Evolutionary conservation across 805 yeast genomes (phyloP).

Genomic region (Wickerhamomyces rabaulensis): DNA sequence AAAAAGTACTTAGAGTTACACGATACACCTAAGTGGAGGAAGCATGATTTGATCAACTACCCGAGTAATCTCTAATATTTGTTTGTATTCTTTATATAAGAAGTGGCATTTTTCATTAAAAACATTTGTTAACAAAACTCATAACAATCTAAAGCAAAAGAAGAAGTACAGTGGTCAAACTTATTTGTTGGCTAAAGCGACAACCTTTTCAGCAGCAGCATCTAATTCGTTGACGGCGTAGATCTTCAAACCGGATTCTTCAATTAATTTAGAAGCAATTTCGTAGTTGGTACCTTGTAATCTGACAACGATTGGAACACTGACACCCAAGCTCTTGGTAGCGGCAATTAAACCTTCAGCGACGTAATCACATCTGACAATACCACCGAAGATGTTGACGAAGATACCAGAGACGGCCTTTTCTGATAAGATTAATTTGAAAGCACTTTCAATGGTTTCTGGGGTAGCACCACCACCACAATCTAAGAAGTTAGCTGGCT

Average conservation of each 20-base stretch:
- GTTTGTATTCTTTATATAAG: background rate
- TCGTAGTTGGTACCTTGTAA: conserved; percentile 96
- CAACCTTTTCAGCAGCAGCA: conserved; percentile 95
- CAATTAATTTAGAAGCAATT: conserved; percentile 80
- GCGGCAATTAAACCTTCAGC: conserved; percentile 97
- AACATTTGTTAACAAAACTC: background rate
- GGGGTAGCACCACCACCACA: conserved; percentile 99
- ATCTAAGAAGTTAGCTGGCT: conserved; percentile 98
- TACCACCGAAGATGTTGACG: conserved; percentile 98
- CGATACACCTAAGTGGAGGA: too few relatives aligned
- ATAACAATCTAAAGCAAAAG: background rate
- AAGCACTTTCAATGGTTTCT: conserved; percentile 94
- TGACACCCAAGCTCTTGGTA: conserved; percentile 83
- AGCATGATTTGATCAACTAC: too few relatives aligned
- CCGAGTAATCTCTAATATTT: too few relatives aligned
- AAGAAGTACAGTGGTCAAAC: background rate
- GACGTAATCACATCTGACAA: conserved; percentile 98
- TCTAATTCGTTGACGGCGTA: conserved; percentile 89
- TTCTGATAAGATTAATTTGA: conserved; percentile 87
- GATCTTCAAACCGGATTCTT: conserved; percentile 87
- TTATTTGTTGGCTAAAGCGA: conserved; percentile 51
- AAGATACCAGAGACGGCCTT: conserved; percentile 88
- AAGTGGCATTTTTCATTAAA: background rate
- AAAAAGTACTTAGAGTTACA: too few relatives aligned
- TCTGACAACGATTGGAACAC: conserved; percentile 95